Conservation (phyloP, 2,329 filamentous ascomycete genomes). For the Pestalotiopsis fici region DNA sequence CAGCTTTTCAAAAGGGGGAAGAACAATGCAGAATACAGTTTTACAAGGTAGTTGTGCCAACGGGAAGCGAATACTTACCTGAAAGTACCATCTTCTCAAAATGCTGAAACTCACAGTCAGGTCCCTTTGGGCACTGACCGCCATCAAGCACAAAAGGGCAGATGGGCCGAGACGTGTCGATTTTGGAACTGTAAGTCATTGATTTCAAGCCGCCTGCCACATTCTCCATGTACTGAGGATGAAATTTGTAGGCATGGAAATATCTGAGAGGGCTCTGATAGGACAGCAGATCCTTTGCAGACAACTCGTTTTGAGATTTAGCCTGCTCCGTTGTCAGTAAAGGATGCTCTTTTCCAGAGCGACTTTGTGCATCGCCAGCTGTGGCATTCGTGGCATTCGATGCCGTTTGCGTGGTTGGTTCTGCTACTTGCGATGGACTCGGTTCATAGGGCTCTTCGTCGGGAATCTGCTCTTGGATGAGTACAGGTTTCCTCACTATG, state of each 20-base stretch:
- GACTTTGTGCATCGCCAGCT: constrained; percentile 31
- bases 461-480: constrained; percentile 16
- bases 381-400: constrained; percentile 18
- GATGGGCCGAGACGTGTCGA: constrained; percentile 72
- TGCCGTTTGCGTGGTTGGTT: constrained; percentile 8
- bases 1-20: constrained; percentile 48
- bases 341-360: constrained; percentile 25
- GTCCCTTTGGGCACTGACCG: constrained; percentile 70
- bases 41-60: neutral
- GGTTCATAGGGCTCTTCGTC: constrained; percentile 23
- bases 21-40: constrained; percentile 21
- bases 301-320: constrained; percentile 13
- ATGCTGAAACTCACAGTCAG: constrained; percentile 76
- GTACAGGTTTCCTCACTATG: constrained; percentile 7
- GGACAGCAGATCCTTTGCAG: constrained; percentile 47
- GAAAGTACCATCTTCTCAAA: constrained; percentile 71
- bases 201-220: constrained; percentile 81
- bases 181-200: constrained; percentile 89
- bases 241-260: constrained; percentile 89
- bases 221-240: constrained; percentile 70
- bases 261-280: constrained; percentile 82
- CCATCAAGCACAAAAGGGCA: constrained; percentile 76
- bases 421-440: constrained; percentile 14
- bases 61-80: constrained; percentile 62
- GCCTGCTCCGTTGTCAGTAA: constrained; percentile 30